Percentiles rank a stretch among this genome's conserved stretches.
Evolutionary conservation across 768 basidiomycete species (phyloP).

Genomic region (Naganishia vishniacii): DNA sequence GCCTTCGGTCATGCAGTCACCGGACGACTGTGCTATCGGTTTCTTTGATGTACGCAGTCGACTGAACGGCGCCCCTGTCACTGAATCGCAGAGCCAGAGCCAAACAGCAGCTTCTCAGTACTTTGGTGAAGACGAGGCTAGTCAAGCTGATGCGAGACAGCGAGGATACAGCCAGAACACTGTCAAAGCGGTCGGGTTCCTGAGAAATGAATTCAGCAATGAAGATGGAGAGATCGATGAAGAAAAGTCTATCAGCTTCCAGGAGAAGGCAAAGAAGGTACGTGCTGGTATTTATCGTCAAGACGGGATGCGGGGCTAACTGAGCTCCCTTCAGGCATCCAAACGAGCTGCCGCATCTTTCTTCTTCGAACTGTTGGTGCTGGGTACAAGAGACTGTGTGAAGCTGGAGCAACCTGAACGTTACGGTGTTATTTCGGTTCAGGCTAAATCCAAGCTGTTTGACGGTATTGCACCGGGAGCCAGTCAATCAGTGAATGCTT

Average conservation of each 20-base stretch:
- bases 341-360: slow-evolving; percentile 88
- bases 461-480: slow-evolving; percentile 46
- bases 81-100: slow-evolving; percentile 20
- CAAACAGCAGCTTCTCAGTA: slow-evolving; percentile 28
- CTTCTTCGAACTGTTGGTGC: slow-evolving; percentile 94
- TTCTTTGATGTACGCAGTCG: slow-evolving; percentile 64
- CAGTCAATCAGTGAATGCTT: slow-evolving; percentile 1
- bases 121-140: slow-evolving; percentile 54
- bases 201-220: slow-evolving; percentile 62
- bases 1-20: slow-evolving; percentile 4
- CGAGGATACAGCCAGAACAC: slow-evolving; percentile 75
- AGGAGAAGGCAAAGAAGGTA: slow-evolving; percentile 71
- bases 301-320: neutral
- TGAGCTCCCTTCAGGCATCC: slow-evolving; percentile 59
- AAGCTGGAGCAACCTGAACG: slow-evolving; percentile 66
- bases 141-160: slow-evolving; percentile 21
- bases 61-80: slow-evolving; percentile 52
- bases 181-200: slow-evolving; percentile 68
- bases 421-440: slow-evolving; percentile 80
- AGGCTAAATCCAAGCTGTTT: slow-evolving; percentile 78
- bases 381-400: slow-evolving; percentile 87
- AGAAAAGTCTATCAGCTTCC: slow-evolving; percentile 70
- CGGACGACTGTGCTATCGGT: slow-evolving; percentile 64
- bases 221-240: slow-evolving; percentile 39
- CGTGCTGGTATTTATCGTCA: slow-evolving; percentile 12